Percentiles rank a stretch among this genome's conserved stretches.
Evolutionary conservation across 2,329 filamentous ascomycete species (phyloP).

Genomic region (Dryadomyces quercus-mongolicae): DNA sequence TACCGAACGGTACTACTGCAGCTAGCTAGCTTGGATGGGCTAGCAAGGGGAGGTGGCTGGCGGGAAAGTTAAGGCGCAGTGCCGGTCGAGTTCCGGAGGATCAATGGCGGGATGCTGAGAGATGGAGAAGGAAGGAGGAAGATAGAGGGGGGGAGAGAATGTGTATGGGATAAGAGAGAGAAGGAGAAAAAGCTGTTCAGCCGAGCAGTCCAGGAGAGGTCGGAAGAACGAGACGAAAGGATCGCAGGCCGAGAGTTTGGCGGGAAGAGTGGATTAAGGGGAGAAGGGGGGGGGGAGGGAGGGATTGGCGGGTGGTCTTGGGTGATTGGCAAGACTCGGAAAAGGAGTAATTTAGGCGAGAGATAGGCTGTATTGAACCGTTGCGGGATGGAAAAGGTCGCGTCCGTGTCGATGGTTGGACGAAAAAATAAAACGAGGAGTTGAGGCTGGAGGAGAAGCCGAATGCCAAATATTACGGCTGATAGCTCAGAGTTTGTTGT

Average conservation of each 20-base stretch:
- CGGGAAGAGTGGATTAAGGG: not conserved
- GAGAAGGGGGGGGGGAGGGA: too few relatives aligned
- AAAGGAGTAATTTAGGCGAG: too few relatives aligned
- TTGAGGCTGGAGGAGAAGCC: too few relatives aligned
- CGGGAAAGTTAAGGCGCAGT: not conserved
- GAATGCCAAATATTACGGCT: too few relatives aligned
- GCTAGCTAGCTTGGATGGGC: slow-evolving; percentile 1
- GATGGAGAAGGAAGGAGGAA: not conserved
- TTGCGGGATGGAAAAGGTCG: too few relatives aligned
- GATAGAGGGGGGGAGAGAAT: too few relatives aligned
- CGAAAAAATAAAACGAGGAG: too few relatives aligned
- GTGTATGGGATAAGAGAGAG: too few relatives aligned
- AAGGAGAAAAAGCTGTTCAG: not conserved
- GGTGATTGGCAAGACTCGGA: too few relatives aligned
- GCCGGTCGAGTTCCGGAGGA: not conserved
- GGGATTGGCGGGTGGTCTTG: too few relatives aligned
- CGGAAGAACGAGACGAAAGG: not conserved
- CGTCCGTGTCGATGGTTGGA: too few relatives aligned
- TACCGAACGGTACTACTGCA: not conserved
- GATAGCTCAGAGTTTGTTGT: not conserved
- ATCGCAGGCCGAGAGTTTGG: not conserved
- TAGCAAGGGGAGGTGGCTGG: not conserved
- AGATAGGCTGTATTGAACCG: too few relatives aligned
- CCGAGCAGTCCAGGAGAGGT: not conserved
- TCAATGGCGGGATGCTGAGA: not conserved